Evolutionary conservation across 768 basidiomycete genomes (phyloP).

Genomic region (Tylopilus vinaceipallidus): DNA sequence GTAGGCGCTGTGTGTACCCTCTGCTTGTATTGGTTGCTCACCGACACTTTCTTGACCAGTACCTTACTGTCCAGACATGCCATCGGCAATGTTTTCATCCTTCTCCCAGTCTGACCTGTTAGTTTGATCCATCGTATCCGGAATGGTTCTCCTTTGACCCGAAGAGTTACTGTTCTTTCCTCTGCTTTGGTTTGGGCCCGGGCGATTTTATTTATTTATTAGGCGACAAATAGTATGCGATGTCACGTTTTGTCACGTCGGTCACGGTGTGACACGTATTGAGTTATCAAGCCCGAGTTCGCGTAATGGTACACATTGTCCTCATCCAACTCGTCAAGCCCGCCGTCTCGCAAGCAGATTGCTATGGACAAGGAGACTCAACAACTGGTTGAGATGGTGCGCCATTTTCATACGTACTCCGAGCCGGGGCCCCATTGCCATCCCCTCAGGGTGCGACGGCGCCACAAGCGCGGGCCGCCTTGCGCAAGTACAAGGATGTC

Average conservation of each 20-base stretch:
- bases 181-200: slow-evolving; percentile 13
- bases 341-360: not conserved
- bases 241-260: slow-evolving; percentile 3
- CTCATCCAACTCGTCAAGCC: slow-evolving; percentile 1
- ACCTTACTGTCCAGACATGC: slow-evolving; percentile 4
- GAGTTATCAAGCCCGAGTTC: slow-evolving; percentile 21
- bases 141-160: not conserved
- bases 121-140: slow-evolving; percentile 2
- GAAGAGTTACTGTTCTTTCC: slow-evolving; percentile 1
- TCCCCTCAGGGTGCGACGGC: slow-evolving; percentile 69
- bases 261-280: slow-evolving; percentile 25
- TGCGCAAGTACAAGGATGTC: slow-evolving; percentile 81
- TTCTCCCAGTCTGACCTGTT: slow-evolving; percentile 5
- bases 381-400: slow-evolving; percentile 65
- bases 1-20: slow-evolving; percentile 27
- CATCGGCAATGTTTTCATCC: slow-evolving; percentile 3
- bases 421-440: not conserved
- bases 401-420: slow-evolving; percentile 4
- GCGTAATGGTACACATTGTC: slow-evolving; percentile 20
- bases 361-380: slow-evolving; percentile 53
- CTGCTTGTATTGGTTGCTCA: slow-evolving; percentile 25
- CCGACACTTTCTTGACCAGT: slow-evolving; percentile 16
- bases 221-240: not conserved
- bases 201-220: slow-evolving; percentile 17
- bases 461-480: slow-evolving; percentile 79